A percentile compares a stretch with the other conserved stretches of the same genome.
phyloP scores from a whole-genome alignment of 495 filamentous ascomycete species.

The Penicillium soppii region DNA sequence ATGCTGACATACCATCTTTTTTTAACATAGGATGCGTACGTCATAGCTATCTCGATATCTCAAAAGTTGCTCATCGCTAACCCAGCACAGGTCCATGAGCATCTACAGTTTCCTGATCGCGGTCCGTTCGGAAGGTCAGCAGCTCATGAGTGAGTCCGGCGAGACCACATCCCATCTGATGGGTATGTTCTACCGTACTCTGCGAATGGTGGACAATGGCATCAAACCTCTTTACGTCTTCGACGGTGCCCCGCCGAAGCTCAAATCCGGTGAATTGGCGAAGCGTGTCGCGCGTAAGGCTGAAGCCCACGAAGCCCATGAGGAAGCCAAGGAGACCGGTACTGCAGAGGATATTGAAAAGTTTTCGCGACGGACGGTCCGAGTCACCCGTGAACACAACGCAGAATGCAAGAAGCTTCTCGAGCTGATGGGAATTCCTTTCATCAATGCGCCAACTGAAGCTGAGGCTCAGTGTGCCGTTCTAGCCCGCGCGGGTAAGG shows the following conservation, averaged over 20 bases:
- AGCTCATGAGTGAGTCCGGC: constrained; percentile 88
- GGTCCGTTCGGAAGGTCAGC: constrained; percentile 92
- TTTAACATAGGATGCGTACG: constrained; percentile 76
- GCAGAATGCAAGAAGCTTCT: constrained; percentile 87
- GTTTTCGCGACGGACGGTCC: constrained; percentile 91
- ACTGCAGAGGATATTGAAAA: constrained; percentile 97
- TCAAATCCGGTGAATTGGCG: constrained; percentile 94
- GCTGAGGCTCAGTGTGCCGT: constrained; percentile 96
- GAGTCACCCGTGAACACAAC: constrained; percentile 95
- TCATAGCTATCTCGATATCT: constrained; percentile 9
- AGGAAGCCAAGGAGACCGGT: constrained; percentile 95
- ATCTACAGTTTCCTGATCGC: constrained; percentile 99
- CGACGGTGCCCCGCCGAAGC: constrained; percentile 92
- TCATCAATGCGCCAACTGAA: constrained; percentile 92
- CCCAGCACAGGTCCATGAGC: constrained; percentile 78
- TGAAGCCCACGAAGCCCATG: constrained; percentile 81
- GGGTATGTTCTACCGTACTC: constrained; percentile 99
- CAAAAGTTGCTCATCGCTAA: constrained; percentile 14
- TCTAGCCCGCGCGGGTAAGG: constrained; percentile 87
- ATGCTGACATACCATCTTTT: background rate
- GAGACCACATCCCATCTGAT: constrained; percentile 97
- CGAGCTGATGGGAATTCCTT: constrained; percentile 94
- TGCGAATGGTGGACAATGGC: constrained; percentile 97
- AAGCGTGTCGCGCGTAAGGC: constrained; percentile 90
- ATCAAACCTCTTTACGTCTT: constrained; percentile 99